phyloP scores from a whole-genome alignment of 2,329 filamentous ascomycete genomes.

The Hyphodiscus sp. region DNA sequence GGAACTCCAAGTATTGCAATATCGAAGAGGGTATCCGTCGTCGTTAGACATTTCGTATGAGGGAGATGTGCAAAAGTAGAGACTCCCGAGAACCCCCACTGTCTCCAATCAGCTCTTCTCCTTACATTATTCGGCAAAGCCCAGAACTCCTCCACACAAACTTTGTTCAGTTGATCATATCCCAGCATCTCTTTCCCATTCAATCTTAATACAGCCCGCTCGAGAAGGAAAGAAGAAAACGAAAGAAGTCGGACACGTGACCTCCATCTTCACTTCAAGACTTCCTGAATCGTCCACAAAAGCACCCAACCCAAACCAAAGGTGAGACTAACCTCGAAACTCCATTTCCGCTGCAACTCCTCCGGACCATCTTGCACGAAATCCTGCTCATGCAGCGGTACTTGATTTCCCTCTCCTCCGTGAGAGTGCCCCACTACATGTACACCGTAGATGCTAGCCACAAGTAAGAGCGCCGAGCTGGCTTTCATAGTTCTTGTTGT shows the following conservation, averaged over 20 bases:
- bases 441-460: neutral
- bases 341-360: slow-evolving; percentile 52
- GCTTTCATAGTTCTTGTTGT: neutral
- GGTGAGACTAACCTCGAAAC: slow-evolving; percentile 41
- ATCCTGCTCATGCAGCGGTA: slow-evolving; percentile 33
- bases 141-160: neutral
- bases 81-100: slow-evolving; percentile 67
- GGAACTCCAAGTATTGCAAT: slow-evolving; percentile 67
- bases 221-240: neutral
- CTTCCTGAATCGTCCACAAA: neutral
- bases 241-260: neutral
- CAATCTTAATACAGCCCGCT: neutral
- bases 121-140: neutral
- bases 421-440: slow-evolving; percentile 8
- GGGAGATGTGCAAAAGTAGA: slow-evolving; percentile 67
- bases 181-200: neutral
- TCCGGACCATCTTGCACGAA: slow-evolving; percentile 45
- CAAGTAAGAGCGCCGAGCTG: neutral
- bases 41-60: slow-evolving; percentile 63
- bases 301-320: neutral
- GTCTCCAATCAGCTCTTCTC: slow-evolving; percentile 1
- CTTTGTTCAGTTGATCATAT: neutral
- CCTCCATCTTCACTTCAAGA: neutral
- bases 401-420: slow-evolving; percentile 27
- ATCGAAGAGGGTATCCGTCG: slow-evolving; percentile 57